phyloP scores from a whole-genome alignment of 202 grass and related monocot genomes.

The Saccharum hybrid region DNA sequence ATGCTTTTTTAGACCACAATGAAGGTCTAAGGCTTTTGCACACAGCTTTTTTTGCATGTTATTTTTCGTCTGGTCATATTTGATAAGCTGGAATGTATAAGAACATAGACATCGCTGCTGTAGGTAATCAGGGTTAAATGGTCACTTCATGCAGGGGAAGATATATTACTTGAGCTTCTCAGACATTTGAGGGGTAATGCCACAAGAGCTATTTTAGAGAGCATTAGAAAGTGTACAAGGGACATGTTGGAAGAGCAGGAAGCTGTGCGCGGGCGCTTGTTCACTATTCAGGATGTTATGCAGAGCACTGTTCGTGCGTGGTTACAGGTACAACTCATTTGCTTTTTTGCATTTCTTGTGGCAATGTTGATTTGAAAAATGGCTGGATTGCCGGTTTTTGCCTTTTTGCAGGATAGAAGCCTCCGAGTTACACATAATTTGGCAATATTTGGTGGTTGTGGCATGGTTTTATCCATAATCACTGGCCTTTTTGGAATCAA shows the following conservation, averaged over 20 bases:
- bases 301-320: conserved; percentile 87
- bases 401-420: conserved; percentile 66
- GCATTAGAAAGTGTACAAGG: conserved; percentile 57
- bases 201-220: conserved; percentile 59
- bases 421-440: conserved; percentile 80
- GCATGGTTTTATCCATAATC: conserved; percentile 72
- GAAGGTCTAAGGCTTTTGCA: background rate
- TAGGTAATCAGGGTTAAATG: conserved; percentile 93
- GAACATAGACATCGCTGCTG: conserved; percentile 19
- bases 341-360: background rate
- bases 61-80: conserved; percentile 28
- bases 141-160: conserved; percentile 89
- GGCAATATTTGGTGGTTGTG: conserved; percentile 71
- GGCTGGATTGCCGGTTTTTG: background rate
- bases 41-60: conserved; percentile 10
- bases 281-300: conserved; percentile 96
- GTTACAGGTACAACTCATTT: conserved; percentile 61
- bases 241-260: conserved; percentile 89
- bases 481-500: conserved; percentile 82
- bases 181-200: conserved; percentile 69
- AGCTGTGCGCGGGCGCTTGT: conserved; percentile 74
- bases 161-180: conserved; percentile 75
- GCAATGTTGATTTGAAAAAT: background rate
- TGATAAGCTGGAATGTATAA: conserved; percentile 30
- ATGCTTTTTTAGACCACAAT: background rate